Conservation (phyloP, 495 filamentous ascomycete species). For the Elaphomyces granulatus region DNA sequence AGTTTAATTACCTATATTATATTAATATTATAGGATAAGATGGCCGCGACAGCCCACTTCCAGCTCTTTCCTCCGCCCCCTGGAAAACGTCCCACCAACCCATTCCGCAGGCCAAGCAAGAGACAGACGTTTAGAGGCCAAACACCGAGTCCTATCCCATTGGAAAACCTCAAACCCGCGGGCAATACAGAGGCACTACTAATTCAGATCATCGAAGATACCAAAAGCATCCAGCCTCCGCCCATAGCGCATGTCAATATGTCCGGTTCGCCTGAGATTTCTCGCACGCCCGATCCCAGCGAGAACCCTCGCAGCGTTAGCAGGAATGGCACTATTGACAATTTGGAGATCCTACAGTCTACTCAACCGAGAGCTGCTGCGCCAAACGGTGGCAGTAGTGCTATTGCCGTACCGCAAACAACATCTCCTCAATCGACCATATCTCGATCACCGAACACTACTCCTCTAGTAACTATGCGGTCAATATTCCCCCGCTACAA, state of each 20-base stretch:
- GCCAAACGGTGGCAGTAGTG: conserved; percentile 13
- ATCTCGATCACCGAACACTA: conserved; percentile 16
- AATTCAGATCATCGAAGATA: conserved; percentile 28
- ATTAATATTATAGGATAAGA: too few species aligned
- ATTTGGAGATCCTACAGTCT: conserved; percentile 28
- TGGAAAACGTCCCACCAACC: conserved; percentile 25
- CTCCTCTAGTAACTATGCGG: conserved; percentile 35
- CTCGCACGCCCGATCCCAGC: neutral
- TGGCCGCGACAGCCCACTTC: conserved; percentile 28
- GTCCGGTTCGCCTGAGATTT: neutral
- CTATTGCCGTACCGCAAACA: conserved; percentile 4
- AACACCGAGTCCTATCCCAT: conserved; percentile 21
- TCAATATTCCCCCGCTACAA: conserved; percentile 80
- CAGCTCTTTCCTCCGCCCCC: conserved; percentile 41
- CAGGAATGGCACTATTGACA: conserved; percentile 3
- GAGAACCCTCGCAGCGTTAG: neutral
- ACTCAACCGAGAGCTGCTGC: conserved; percentile 5
- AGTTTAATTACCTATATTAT: too few species aligned
- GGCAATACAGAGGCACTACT: conserved; percentile 26
- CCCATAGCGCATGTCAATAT: conserved; percentile 9
- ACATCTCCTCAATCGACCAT: conserved; percentile 8
- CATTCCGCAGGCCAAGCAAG: conserved; percentile 19
- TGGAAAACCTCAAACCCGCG: conserved; percentile 21
- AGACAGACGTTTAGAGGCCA: conserved; percentile 16
- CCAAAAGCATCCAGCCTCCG: conserved; percentile 17